Percentiles rank a stretch among this genome's conserved stretches.
phyloP scores from a whole-genome alignment of 768 basidiomycete genomes.

The Lanmaoa rubissima region DNA sequence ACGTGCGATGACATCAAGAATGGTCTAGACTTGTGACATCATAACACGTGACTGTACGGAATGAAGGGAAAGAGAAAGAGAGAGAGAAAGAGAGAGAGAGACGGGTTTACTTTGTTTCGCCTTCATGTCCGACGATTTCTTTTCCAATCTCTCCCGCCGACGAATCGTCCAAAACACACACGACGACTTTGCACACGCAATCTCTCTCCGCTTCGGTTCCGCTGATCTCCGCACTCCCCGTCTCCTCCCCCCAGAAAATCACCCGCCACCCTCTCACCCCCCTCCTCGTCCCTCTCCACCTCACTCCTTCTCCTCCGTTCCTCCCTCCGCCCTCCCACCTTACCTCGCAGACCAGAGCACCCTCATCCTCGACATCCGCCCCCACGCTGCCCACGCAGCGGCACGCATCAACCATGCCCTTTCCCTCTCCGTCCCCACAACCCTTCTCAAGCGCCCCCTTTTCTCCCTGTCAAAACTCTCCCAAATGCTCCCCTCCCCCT shows the following conservation, averaged over 20 bases:
- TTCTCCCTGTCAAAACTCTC: slow-evolving; percentile 78
- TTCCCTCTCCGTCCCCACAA: slow-evolving; percentile 90
- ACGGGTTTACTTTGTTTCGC: neutral
- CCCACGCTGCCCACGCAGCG: slow-evolving; percentile 68
- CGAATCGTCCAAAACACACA: slow-evolving; percentile 26
- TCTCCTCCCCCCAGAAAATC: slow-evolving; percentile 30
- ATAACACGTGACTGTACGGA: slow-evolving; percentile 28
- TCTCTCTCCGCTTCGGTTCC: slow-evolving; percentile 44
- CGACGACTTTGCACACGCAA: slow-evolving; percentile 54
- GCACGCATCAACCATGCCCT: slow-evolving; percentile 69
- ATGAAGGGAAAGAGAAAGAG: too few relatives aligned
- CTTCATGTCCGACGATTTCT: slow-evolving; percentile 41
- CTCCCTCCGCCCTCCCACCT: slow-evolving; percentile 30
- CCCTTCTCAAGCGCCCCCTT: slow-evolving; percentile 85
- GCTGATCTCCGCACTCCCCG: slow-evolving; percentile 39
- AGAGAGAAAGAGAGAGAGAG: neutral
- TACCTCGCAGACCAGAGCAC: slow-evolving; percentile 36
- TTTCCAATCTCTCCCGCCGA: slow-evolving; percentile 33
- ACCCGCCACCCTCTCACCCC: neutral
- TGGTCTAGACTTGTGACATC: slow-evolving; percentile 32
- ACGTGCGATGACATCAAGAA: slow-evolving; percentile 26
- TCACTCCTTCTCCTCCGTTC: slow-evolving; percentile 24
- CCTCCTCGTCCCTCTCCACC: neutral
- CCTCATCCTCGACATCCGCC: slow-evolving; percentile 87
- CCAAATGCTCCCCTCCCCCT: slow-evolving; percentile 71